Evolutionary conservation across 306 rosid genomes (phyloP).

Genomic region (Benincasa hispida): DNA sequence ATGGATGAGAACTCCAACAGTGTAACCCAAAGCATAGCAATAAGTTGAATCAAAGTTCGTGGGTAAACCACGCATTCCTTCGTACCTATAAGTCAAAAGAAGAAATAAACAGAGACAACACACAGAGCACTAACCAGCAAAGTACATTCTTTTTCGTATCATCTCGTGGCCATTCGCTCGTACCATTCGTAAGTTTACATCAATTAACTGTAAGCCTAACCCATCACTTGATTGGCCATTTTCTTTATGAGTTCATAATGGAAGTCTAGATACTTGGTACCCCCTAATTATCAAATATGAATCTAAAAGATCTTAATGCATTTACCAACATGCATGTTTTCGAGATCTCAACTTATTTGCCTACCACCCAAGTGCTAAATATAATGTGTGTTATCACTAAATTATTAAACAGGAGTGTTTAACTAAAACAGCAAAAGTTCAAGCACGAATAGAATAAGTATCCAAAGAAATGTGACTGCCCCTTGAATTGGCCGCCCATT

Average conservation of each 20-base stretch:
- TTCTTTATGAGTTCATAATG: background rate
- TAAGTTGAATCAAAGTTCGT: conserved; percentile 87
- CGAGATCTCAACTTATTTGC: too few species aligned
- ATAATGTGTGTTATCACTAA: too few species aligned
- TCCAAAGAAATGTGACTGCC: conserved; percentile 99
- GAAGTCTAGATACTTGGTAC: background rate
- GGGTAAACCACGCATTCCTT: conserved; percentile 96
- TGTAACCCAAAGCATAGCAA: conserved; percentile 94
- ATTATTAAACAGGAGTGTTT: background rate
- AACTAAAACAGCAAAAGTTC: background rate
- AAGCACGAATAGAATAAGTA: conserved; percentile 18
- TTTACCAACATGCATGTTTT: too few species aligned
- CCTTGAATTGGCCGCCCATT: conserved; percentile 41
- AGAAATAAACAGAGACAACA: background rate
- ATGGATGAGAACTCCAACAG: conserved; percentile 91
- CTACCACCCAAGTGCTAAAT: too few species aligned
- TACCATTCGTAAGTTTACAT: background rate
- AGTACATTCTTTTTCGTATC: background rate
- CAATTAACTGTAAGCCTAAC: background rate
- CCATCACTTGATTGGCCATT: background rate
- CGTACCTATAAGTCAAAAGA: conserved; percentile 44
- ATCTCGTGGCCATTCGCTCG: background rate
- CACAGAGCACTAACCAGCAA: background rate
- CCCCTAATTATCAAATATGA: background rate
- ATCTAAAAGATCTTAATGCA: too few species aligned